Evolutionary conservation across 2,329 filamentous ascomycete genomes (phyloP), one percentile per base, ranked within the genome.

Genomic region (Ophiobolus disseminans): DNA sequence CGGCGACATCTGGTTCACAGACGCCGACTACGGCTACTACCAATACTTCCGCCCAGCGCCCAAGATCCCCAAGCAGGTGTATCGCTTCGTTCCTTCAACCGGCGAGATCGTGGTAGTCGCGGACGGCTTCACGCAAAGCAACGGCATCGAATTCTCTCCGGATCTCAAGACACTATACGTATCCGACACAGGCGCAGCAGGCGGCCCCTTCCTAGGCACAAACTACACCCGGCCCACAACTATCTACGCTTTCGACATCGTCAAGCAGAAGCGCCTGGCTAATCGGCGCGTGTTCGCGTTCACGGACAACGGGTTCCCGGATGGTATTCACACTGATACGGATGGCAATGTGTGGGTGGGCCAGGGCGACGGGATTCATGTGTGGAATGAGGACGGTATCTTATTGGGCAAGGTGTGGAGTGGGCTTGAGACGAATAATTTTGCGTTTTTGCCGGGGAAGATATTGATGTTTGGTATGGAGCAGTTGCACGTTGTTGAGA

Each of bases 371-470:
- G 82, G 82, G 0, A 69, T 84, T 16, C 76, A 82, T 48, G 75
- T 84, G 7, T 85, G 81, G 80, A 76, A 73, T 46, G 63, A 75
- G 0, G 73, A 73, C 0, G 82, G 81, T 1, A 73, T 62, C 3
- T 58, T 82, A 14, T 76, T 88, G 57, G 73, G 79, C 3, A 87
- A 86, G 70, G 82, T 87, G 36, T 80, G 80, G 53, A 66, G 82
- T 0, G 78, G 78, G 0, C 73, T 74, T 40, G 58, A 55, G 43
- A 58, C 49, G 8, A 72, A 72, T 25, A 73, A 73, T 37, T 68
- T 73, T 58, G 71, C 70, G 0, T 74, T 74, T 30, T 48, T 72
- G 22, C 69, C 70, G 3, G 70, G 69, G 0, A 57, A 50, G 3
- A 57, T 73, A 9, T 31, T 73, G 41, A 62, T 73, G 13, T 73